These are phyloP conservation scores for Rehmannia glutinosa DNA, from an alignment of 257 asterid genomes.

Conservation along the genomic window DNA sequence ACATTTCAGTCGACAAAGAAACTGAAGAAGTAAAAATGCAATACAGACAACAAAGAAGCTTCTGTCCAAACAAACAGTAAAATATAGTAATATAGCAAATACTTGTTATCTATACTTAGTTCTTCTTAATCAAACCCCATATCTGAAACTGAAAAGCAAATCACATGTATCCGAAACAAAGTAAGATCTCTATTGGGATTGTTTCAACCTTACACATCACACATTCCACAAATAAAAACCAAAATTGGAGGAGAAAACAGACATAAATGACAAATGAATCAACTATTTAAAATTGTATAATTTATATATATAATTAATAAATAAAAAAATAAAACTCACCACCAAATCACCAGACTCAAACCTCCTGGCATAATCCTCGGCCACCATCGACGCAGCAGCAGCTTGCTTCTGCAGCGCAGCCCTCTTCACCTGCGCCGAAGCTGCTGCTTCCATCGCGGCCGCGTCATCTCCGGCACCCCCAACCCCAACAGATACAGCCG, in stretches of 20 bases:
- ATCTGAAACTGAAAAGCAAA: neutral
- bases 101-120: neutral
- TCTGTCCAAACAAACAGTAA: neutral
- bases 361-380: conserved; percentile 79
- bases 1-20: neutral
- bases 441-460: conserved; percentile 40
- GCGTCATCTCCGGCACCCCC: conserved; percentile 48
- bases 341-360: conserved; percentile 81
- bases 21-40: conserved; percentile 12
- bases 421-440: conserved; percentile 79
- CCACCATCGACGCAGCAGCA: conserved; percentile 73
- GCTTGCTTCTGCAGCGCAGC: conserved; percentile 86
- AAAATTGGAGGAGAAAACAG: neutral
- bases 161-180: neutral
- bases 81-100: neutral
- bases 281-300: neutral
- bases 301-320: neutral
- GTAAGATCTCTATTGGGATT: neutral
- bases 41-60: neutral
- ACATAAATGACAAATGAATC: neutral
- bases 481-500: conserved; percentile 12
- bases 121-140: neutral
- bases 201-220: neutral
- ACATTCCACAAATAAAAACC: neutral
- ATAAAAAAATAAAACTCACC: conserved; percentile 36